Conservation (phyloP, 805 yeast genomes). For the Schizosaccharomyces osmophilus region DNA sequence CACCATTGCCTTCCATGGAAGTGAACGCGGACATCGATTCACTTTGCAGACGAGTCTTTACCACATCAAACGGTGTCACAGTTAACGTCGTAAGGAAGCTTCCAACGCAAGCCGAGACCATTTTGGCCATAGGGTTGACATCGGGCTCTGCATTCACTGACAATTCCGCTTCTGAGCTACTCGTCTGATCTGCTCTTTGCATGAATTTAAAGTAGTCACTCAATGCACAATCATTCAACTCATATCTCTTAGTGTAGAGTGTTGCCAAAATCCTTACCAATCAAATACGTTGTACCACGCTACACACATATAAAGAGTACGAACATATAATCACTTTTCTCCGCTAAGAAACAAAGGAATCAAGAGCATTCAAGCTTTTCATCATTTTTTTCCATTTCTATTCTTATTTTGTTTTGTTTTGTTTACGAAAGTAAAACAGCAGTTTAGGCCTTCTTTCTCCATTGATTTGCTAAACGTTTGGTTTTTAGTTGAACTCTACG, state of each 20-base stretch:
- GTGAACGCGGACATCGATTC: neutral
- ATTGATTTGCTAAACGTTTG: no score
- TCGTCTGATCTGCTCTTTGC: neutral
- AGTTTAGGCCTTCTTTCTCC: no score
- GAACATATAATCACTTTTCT: no score
- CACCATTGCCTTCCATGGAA: neutral
- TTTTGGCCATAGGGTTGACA: neutral
- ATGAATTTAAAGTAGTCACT: neutral
- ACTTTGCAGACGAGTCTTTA: constrained; percentile 1
- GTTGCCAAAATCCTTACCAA: no score
- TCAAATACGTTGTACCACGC: no score
- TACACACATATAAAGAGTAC: no score
- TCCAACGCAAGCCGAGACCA: constrained; percentile 1
- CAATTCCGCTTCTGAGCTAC: neutral
- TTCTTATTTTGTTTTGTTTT: no score
- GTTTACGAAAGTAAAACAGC: no score
- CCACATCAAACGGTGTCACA: constrained; percentile 1
- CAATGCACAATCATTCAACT: neutral
- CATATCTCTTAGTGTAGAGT: neutral
- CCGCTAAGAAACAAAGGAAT: no score
- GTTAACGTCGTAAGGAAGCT: neutral
- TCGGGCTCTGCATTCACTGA: neutral
- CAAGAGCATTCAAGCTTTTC: no score
- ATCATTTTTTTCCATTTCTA: no score
- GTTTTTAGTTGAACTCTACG: neutral